Conservation (phyloP, 2,329 filamentous ascomycete genomes). For the Dryadomyces sulphureus region DNA sequence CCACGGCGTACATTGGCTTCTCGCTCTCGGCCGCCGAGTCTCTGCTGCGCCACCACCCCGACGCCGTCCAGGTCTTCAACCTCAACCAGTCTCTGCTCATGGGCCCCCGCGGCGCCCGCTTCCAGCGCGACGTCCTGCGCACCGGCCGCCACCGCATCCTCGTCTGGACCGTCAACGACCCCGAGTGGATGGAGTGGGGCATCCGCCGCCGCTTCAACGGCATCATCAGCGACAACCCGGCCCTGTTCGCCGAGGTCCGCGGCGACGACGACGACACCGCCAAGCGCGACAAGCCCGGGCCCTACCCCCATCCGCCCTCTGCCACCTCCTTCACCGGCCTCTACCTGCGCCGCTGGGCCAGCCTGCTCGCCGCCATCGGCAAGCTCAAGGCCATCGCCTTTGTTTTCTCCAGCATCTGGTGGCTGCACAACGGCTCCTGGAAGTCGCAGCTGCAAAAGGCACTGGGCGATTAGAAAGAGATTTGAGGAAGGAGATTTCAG, state of each 20-base stretch:
- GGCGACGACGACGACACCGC: not conserved
- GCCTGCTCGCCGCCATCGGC: conserved; percentile 7
- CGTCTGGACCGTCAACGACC: conserved; percentile 78
- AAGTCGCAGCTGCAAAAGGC: conserved; percentile 3
- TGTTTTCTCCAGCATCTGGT: conserved; percentile 3
- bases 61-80: conserved; percentile 62
- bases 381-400: conserved; percentile 5
- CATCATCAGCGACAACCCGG: conserved; percentile 74
- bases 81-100: conserved; percentile 55
- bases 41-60: conserved; percentile 44
- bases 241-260: conserved; percentile 11
- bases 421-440: conserved; percentile 6
- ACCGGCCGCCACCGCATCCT: conserved; percentile 45
- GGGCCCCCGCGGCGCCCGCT: conserved; percentile 49
- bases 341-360: conserved; percentile 10
- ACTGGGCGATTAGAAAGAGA: conserved; percentile 1
- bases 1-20: conserved; percentile 53
- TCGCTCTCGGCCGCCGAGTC: conserved; percentile 53
- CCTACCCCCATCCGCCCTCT: conserved; percentile 4
- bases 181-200: conserved; percentile 67
- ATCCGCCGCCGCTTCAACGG: conserved; percentile 55
- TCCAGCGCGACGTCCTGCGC: conserved; percentile 46
- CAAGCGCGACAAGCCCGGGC: not conserved
- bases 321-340: conserved; percentile 4
- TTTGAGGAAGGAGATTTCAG: not conserved